phyloP scores from a whole-genome alignment of 1,139 yeast species.

The Candida mesenterica region DNA sequence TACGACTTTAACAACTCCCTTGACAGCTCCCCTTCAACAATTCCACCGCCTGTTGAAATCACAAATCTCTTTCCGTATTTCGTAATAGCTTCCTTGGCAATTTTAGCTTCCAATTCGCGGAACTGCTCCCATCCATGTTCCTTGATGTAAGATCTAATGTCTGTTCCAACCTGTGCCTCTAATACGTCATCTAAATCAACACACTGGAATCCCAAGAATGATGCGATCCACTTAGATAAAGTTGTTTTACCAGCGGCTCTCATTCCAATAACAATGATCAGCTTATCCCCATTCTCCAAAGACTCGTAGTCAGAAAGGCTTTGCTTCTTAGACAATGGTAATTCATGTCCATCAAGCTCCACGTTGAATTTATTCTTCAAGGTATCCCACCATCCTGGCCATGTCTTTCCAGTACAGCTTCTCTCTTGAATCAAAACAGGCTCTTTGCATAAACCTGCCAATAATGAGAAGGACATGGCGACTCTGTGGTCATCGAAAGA shows the following conservation, averaged over 20 bases:
- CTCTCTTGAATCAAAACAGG: constrained; percentile 82
- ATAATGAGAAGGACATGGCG: constrained; percentile 93
- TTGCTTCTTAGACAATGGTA: constrained; percentile 13
- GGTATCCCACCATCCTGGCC: constrained; percentile 99
- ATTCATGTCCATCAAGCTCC: constrained; percentile 67
- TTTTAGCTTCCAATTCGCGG: constrained; percentile 63
- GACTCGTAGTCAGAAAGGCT: constrained; percentile 14
- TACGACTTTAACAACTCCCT: constrained; percentile 61
- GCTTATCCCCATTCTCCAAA: constrained; percentile 41
- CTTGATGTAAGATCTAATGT: constrained; percentile 67
- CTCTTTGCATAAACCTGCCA: constrained; percentile 57
- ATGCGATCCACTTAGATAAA: constrained; percentile 77
- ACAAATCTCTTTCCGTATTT: constrained; percentile 58
- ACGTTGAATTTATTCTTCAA: constrained; percentile 68
- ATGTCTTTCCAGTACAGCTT: constrained; percentile 91
- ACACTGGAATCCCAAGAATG: constrained; percentile 65
- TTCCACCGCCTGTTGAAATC: constrained; percentile 95
- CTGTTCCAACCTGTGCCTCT: constrained; percentile 52
- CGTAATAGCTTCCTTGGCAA: constrained; percentile 52
- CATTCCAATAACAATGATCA: constrained; percentile 91
- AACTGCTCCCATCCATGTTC: constrained; percentile 84
- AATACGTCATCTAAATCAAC: constrained; percentile 77
- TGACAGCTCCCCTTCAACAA: constrained; percentile 76
- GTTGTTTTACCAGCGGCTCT: constrained; percentile 97
- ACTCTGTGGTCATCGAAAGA: constrained; percentile 97